These are phyloP conservation scores for Plantago ovata DNA, from an alignment of 257 asterid genomes.

Conservation along the genomic window DNA sequence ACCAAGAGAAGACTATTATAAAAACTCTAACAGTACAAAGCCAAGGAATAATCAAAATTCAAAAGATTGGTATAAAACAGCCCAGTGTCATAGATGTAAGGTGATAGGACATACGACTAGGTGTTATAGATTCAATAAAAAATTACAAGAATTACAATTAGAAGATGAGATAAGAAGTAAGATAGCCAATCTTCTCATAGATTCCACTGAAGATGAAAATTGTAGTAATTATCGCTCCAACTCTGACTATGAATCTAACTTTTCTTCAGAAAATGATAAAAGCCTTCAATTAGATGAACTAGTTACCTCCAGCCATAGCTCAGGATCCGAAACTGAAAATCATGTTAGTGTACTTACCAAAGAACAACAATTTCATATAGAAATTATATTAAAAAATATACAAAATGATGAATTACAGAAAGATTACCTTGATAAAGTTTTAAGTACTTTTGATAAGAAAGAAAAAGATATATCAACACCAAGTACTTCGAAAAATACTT, in stretches of 20 bases:
- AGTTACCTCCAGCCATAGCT: background rate
- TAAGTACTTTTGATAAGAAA: background rate
- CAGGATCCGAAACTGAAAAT: background rate
- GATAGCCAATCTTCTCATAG: background rate
- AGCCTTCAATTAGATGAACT: background rate
- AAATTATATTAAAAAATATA: background rate
- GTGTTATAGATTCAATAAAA: background rate
- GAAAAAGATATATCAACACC: background rate
- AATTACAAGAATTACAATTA: background rate
- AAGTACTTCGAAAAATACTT: background rate
- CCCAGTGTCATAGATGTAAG: background rate
- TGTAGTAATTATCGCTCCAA: background rate
- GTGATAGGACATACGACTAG: background rate
- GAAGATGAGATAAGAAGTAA: background rate
- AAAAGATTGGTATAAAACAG: too few species aligned
- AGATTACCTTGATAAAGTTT: background rate
- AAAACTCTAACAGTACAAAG: background rate
- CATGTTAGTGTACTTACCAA: background rate
- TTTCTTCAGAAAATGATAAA: background rate
- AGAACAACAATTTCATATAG: background rate
- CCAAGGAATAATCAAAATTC: too few species aligned
- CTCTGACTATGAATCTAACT: background rate
- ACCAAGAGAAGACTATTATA: background rate
- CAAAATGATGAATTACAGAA: background rate
- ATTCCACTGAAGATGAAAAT: background rate